These are phyloP conservation scores for Fusarium guadeloupense DNA, from an alignment of 2,329 filamentous ascomycete species.

Conservation along the genomic window DNA sequence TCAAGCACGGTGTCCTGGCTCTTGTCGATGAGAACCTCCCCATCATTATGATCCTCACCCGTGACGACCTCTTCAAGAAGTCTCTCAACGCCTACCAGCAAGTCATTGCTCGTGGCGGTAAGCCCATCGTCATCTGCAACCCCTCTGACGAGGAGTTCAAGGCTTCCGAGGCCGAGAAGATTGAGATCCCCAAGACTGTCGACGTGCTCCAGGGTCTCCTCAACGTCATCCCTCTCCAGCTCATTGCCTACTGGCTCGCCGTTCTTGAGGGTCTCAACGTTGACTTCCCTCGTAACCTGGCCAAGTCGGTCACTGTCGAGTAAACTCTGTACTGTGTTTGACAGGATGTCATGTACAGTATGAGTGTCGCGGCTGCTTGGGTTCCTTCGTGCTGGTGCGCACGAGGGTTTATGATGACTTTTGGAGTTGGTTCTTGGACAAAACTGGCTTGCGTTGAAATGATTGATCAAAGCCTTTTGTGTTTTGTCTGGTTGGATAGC, in stretches of 20 bases:
- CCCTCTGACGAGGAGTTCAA: constrained; percentile 88
- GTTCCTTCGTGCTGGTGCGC: constrained; percentile 31
- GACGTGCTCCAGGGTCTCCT: constrained; percentile 95
- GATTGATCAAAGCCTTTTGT: constrained; percentile 35
- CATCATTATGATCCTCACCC: constrained; percentile 99
- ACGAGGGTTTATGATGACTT: constrained; percentile 40
- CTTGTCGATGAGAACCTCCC: constrained; percentile 98
- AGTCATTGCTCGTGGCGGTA: constrained; percentile 94
- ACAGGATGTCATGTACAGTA: constrained; percentile 32
- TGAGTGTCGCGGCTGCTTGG: constrained; percentile 28
- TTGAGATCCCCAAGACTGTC: constrained; percentile 95
- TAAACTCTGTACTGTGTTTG: constrained; percentile 59
- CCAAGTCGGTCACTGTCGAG: constrained; percentile 99
- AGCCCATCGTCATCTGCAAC: constrained; percentile 99
- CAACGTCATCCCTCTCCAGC: constrained; percentile 96
- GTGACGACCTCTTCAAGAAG: constrained; percentile 96
- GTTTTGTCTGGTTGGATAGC: constrained; percentile 39
- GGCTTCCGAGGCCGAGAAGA: constrained; percentile 89
- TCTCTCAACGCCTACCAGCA: constrained; percentile 99
- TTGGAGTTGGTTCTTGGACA: constrained; percentile 44
- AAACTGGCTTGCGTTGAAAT: constrained; percentile 39
- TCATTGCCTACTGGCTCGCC: constrained; percentile 99
- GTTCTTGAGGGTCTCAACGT: constrained; percentile 96
- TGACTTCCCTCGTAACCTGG: constrained; percentile 97
- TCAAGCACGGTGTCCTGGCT: constrained; percentile 98